Evolutionary conservation across 1,284 basidiomycete species (phyloP).

Genomic region (Testicularia cyperi): DNA sequence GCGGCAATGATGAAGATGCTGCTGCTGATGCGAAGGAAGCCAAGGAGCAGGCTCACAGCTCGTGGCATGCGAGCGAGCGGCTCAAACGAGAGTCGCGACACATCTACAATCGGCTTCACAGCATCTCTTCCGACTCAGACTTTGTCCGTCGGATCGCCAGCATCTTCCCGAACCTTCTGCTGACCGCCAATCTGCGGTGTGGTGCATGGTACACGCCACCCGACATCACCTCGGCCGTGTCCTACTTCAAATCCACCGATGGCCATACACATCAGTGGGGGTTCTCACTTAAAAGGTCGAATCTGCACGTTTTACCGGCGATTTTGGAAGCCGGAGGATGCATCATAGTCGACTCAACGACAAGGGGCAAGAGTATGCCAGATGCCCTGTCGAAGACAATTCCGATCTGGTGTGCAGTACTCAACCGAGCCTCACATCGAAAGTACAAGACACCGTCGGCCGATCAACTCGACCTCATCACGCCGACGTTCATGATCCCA

Average conservation of each 20-base stretch:
- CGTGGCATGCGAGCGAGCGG: conserved; percentile 23
- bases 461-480: conserved; percentile 43
- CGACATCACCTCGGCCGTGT: conserved; percentile 61
- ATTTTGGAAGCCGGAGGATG: conserved; percentile 72
- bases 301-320: conserved; percentile 74
- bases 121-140: conserved; percentile 12
- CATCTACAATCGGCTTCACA: conserved; percentile 35
- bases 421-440: conserved; percentile 70
- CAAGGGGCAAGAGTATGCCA: conserved; percentile 88
- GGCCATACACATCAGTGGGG: conserved; percentile 72
- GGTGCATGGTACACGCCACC: conserved; percentile 92
- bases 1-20: no score
- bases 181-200: conserved; percentile 81
- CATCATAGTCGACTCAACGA: conserved; percentile 86
- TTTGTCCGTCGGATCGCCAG: conserved; percentile 12
- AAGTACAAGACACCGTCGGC: conserved; percentile 51
- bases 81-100: conserved; percentile 35
- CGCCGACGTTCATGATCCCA: conserved; percentile 48
- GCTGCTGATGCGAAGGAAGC: no score
- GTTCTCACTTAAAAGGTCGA: conserved; percentile 66
- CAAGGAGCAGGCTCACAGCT: no score
- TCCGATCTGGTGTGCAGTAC: conserved; percentile 90
- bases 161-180: conserved; percentile 5
- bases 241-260: conserved; percentile 97
- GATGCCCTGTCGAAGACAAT: conserved; percentile 93